Conservation (phyloP, 176 grass and related monocot species). For the Carex pumila region DNA sequence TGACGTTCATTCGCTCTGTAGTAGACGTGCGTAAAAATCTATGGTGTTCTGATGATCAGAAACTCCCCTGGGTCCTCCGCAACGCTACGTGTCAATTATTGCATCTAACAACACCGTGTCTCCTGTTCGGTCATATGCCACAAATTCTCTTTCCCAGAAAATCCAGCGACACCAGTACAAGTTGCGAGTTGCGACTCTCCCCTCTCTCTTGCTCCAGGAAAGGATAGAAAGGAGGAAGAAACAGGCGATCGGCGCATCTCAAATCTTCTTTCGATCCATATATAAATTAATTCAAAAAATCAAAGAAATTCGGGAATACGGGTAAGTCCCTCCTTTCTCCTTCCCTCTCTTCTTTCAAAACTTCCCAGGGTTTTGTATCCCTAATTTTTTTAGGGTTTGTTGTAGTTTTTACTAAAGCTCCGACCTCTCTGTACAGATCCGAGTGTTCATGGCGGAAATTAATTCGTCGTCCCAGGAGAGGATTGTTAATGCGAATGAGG, state of each 20-base stretch:
- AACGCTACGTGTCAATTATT: not conserved
- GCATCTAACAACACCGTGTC: not conserved
- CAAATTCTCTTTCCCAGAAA: constrained; percentile 10
- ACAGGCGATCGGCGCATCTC: constrained; percentile 20
- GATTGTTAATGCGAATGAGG: not conserved
- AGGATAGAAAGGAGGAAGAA: constrained; percentile 24
- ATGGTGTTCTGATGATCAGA: too few relatives aligned
- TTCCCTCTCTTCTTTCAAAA: constrained; percentile 4
- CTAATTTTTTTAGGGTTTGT: constrained; percentile 19
- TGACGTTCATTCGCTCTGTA: not conserved
- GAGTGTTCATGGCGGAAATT: not conserved
- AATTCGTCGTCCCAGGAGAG: not conserved
- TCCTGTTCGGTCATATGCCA: not conserved
- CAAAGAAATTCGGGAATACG: not conserved
- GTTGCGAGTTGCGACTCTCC: constrained; percentile 7
- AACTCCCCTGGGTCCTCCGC: too few relatives aligned
- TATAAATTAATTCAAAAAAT: constrained; percentile 8
- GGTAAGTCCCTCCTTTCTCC: constrained; percentile 7
- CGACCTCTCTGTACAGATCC: constrained; percentile 11
- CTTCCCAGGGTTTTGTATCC: not conserved
- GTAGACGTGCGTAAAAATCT: not conserved
- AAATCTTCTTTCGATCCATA: constrained; percentile 4
- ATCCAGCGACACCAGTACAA: not conserved
- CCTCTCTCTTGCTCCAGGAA: constrained; percentile 12
- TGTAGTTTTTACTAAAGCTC: not conserved